A percentile compares a stretch with the other conserved stretches of the same genome.
Conservation (phyloP, 1,284 basidiomycete species). For the Fistulina hepatica region DNA sequence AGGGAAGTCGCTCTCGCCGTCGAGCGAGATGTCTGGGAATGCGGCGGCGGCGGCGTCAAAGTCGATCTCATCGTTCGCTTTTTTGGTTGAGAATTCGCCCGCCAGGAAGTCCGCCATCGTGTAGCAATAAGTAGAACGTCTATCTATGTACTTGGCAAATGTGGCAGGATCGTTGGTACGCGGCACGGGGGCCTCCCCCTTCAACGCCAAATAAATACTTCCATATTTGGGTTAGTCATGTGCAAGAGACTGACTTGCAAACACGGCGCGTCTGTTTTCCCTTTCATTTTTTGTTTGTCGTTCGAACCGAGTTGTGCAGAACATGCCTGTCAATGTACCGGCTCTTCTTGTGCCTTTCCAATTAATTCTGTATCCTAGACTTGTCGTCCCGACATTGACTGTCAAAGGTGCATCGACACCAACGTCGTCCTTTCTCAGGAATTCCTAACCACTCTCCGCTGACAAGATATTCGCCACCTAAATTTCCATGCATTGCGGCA, state of each 20-base stretch:
- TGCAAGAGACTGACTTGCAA: too few species aligned
- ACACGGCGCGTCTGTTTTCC: too few species aligned
- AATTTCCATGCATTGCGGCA: conserved; percentile 71
- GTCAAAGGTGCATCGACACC: conserved; percentile 51
- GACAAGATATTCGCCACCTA: conserved; percentile 79
- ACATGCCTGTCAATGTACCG: conserved; percentile 72
- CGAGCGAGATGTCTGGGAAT: conserved; percentile 78
- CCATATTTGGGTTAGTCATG: too few species aligned
- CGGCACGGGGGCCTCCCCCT: too few species aligned
- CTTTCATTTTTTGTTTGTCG: too few species aligned
- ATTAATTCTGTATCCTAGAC: conserved; percentile 58
- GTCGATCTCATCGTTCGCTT: conserved; percentile 48
- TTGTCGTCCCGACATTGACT: conserved; percentile 62
- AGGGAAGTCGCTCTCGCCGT: conserved; percentile 46
- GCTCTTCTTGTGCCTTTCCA: conserved; percentile 70
- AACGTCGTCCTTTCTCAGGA: background rate
- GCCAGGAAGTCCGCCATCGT: conserved; percentile 25
- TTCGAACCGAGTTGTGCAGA: too few species aligned
- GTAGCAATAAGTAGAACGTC: too few species aligned
- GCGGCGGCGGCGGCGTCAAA: conserved; percentile 69
- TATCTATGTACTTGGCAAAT: too few species aligned
- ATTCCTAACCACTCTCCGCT: conserved; percentile 16
- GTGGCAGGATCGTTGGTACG: too few species aligned
- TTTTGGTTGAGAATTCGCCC: conserved; percentile 20
- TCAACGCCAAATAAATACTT: too few species aligned